Base-by-base conservation (phyloP, 305 asterid species). In the Striga hermonthica region DNA sequence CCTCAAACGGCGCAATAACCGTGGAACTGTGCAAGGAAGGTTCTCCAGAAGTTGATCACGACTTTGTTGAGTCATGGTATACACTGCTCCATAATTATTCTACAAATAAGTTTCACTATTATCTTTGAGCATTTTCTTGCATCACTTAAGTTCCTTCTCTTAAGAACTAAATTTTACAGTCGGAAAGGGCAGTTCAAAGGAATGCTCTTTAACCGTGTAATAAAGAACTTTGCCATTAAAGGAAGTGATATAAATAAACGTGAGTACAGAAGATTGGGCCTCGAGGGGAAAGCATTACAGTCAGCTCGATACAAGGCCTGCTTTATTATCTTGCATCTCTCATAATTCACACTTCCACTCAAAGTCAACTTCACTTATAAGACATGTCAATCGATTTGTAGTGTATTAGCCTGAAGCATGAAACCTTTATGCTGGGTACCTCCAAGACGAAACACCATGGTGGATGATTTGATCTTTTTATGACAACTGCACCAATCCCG, bases 11-110 rank as follows among this genome's bases (percentile, higher is more conserved):
- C 74, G 74, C 78, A 50, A 78, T 92, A 47, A 83, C 91, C 58
- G 96, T 80, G 65, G 95, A 92, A 78, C 90, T 92, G 47, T 87
- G 76, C 87, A 87, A 81, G 74, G 98, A 92, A 61, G 87, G 96
- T 70, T 85, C 97, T 70, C 89, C 90, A 36, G 96, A 84, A 68
- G 83, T 77, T 60, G 89, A 87, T 71, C 75, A 70, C 62, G 86
- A 85, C 67, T 92, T 92, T 79, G 66, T 87, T 72, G 79, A 77
- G 54, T 75, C 84, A 53, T 82, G 96, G 98, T 92, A 77, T 38
- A 83, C 65, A 28, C 68, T 55, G 34, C 28, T 16, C 28, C 22
- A 55, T 34, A n/a, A 59, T 74, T 50, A n/a, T 50, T 69, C 65
- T 36, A 5, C 69, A 10, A 16, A 57, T 40, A 65, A 66, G 67